phyloP scores from a whole-genome alignment of 169 alveolate species.

The Plasmodium yoelii region DNA sequence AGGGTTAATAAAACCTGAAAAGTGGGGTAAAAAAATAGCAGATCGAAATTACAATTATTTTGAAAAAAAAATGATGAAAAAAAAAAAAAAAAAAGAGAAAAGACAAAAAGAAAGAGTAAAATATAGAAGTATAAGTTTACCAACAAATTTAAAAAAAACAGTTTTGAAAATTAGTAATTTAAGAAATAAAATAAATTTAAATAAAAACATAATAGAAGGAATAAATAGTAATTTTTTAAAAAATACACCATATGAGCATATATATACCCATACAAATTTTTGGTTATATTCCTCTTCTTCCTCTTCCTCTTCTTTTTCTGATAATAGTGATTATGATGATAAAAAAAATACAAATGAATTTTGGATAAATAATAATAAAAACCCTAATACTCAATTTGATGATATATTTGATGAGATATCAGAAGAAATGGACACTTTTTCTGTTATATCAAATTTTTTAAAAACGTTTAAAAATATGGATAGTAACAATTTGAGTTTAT shows the following conservation, averaged over 20 bases:
- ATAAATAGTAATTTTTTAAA: conserved; percentile 60
- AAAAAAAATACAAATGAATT: conserved; percentile 16
- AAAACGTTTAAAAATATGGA: conserved; percentile 50
- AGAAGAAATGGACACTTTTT: conserved; percentile 34
- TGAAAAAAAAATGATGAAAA: background rate
- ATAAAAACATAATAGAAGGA: conserved; percentile 66
- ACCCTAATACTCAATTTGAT: conserved; percentile 11
- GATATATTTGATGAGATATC: conserved; percentile 24
- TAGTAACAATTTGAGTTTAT: conserved; percentile 13
- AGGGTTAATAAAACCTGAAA: background rate
- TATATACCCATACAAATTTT: conserved; percentile 66
- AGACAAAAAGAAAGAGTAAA: background rate
- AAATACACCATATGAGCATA: conserved; percentile 73
- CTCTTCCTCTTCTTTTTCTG: conserved; percentile 61
- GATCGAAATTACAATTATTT: background rate
- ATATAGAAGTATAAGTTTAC: conserved; percentile 71
- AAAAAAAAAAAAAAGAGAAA: background rate
- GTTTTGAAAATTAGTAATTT: conserved; percentile 36
- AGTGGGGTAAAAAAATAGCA: background rate
- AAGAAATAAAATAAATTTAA: conserved; percentile 56
- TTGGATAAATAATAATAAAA: conserved; percentile 12
- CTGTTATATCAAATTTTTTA: conserved; percentile 38
- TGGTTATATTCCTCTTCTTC: conserved; percentile 71
- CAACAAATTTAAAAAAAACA: conserved; percentile 30
- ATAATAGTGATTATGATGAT: conserved; percentile 27